Evolutionary conservation across 2,329 filamentous ascomycete genomes (phyloP).

Genomic region (Pseudocercospora vitis): DNA sequence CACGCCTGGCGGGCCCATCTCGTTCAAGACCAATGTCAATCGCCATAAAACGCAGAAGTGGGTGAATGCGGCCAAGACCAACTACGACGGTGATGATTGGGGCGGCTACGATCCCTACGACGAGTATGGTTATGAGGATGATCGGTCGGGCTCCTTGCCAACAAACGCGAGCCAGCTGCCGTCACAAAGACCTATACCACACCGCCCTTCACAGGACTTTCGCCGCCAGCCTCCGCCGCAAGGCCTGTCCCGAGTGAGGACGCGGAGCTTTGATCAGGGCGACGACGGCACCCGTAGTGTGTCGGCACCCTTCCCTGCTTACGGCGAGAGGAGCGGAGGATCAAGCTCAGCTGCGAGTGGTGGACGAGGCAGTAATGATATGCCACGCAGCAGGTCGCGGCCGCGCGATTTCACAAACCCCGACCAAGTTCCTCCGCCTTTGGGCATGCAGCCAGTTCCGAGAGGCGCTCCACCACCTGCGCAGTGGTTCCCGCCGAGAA

Average conservation of each 20-base stretch:
- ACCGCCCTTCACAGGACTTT: neutral
- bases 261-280: slow-evolving; percentile 55
- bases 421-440: slow-evolving; percentile 51
- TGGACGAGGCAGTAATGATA: slow-evolving; percentile 19
- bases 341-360: slow-evolving; percentile 13
- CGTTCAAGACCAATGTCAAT: slow-evolving; percentile 83
- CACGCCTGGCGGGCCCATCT: slow-evolving; percentile 38
- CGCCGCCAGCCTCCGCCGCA: slow-evolving; percentile 18
- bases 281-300: slow-evolving; percentile 46
- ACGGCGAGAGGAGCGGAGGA: slow-evolving; percentile 16
- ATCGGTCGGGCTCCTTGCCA: slow-evolving; percentile 41
- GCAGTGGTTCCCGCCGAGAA: slow-evolving; percentile 58
- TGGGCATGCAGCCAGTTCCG: slow-evolving; percentile 39
- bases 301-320: slow-evolving; percentile 21
- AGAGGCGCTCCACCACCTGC: slow-evolving; percentile 39
- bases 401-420: slow-evolving; percentile 54
- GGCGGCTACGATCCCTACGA: slow-evolving; percentile 64
- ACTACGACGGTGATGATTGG: slow-evolving; percentile 94
- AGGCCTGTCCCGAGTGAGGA: slow-evolving; percentile 36
- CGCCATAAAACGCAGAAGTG: slow-evolving; percentile 91
- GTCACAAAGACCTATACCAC: slow-evolving; percentile 10
- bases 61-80: slow-evolving; percentile 82
- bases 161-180: slow-evolving; percentile 18
- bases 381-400: slow-evolving; percentile 22
- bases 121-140: slow-evolving; percentile 54